phyloP scores from a whole-genome alignment of 805 yeast species.

The Saccharomyces paradoxus region DNA sequence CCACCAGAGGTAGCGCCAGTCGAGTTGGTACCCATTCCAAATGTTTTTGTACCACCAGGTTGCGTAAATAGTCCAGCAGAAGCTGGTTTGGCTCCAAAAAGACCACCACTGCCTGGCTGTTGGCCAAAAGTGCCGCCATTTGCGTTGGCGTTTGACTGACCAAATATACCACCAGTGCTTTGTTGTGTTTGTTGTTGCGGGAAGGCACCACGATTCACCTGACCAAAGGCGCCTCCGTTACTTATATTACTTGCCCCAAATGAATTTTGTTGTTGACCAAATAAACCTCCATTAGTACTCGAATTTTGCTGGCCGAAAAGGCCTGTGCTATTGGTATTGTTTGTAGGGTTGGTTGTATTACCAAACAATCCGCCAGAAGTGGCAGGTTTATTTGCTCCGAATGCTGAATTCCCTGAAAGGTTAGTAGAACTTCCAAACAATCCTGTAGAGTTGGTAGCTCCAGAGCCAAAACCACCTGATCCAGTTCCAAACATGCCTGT shows the following conservation, averaged over 20 bases:
- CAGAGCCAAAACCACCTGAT: constrained; percentile 2
- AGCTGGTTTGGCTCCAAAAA: constrained; percentile 27
- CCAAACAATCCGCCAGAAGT: constrained; percentile 12
- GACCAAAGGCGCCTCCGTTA: constrained; percentile 23
- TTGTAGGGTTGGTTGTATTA: constrained; percentile 2
- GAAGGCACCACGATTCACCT: not conserved
- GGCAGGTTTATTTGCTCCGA: constrained; percentile 5
- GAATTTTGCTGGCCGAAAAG: constrained; percentile 20
- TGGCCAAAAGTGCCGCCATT: constrained; percentile 4
- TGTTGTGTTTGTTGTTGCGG: constrained; percentile 1
- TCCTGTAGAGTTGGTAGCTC: not conserved
- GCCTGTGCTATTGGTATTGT: constrained; percentile 2
- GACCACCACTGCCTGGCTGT: constrained; percentile 14
- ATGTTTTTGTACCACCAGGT: constrained; percentile 20
- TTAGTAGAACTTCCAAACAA: not conserved
- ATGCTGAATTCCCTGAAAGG: not conserved
- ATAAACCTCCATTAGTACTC: constrained; percentile 7
- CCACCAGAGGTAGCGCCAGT: constrained; percentile 29
- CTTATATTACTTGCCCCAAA: constrained; percentile 14
- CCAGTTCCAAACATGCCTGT: constrained; percentile 4
- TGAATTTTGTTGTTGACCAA: constrained; percentile 12
- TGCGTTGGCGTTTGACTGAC: constrained; percentile 11
- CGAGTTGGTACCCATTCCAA: constrained; percentile 31
- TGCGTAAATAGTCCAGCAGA: constrained; percentile 28
- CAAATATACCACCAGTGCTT: constrained; percentile 23